Conservation (phyloP, 192 early-diverging fungal species). For the Linnemannia elongata region DNA sequence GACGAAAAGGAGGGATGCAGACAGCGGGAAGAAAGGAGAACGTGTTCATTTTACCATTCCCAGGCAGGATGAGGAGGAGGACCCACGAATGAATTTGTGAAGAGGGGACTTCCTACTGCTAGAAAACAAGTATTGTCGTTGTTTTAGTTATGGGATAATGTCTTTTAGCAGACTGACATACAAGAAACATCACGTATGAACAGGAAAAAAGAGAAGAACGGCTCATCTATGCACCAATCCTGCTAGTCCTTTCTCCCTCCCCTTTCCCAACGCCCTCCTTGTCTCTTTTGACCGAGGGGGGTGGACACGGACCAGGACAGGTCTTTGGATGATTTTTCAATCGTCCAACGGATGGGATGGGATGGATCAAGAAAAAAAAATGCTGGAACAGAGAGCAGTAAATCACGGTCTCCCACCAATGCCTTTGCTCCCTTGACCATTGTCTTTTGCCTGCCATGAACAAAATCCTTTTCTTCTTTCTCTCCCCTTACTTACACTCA, state of each 20-base stretch:
- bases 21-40: background rate
- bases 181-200: background rate
- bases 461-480: background rate
- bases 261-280: background rate
- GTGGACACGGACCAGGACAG: background rate
- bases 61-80: background rate
- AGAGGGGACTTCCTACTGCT: background rate
- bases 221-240: slow-evolving; percentile 4
- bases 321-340: background rate
- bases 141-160: background rate
- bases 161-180: background rate
- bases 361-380: background rate
- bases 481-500: background rate
- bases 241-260: background rate
- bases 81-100: background rate
- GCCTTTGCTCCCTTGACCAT: too few relatives aligned
- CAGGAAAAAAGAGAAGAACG: background rate
- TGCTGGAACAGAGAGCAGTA: background rate
- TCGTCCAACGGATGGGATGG: background rate
- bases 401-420: background rate
- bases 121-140: background rate
- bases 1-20: background rate
- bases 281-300: background rate
- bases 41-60: background rate
- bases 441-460: background rate